These are phyloP conservation scores for Porphyridium purpureum DNA, from an alignment of 23 red algal genomes.

Conservation along the genomic window DNA sequence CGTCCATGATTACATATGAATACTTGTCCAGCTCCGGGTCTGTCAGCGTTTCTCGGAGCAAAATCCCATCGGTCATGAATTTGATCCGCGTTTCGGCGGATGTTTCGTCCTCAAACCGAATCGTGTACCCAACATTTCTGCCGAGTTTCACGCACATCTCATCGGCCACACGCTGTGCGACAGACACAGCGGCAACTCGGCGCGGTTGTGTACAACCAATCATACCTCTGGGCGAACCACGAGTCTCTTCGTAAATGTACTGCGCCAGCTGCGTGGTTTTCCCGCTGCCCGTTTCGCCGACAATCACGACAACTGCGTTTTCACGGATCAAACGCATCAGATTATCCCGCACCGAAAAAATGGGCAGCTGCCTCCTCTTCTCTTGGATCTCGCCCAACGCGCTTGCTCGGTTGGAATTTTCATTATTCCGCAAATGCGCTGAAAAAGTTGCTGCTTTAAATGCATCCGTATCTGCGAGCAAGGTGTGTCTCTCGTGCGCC, in stretches of 20 bases:
- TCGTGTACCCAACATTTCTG: slow-evolving; percentile 80
- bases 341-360: slow-evolving; percentile 43
- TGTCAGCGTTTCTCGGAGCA: slow-evolving; percentile 57
- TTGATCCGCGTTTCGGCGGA: slow-evolving; percentile 54
- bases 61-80: slow-evolving; percentile 96
- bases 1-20: slow-evolving; percentile 88
- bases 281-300: slow-evolving; percentile 89
- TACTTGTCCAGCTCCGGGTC: slow-evolving; percentile 59
- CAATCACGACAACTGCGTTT: slow-evolving; percentile 68
- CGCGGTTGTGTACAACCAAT: slow-evolving; percentile 96
- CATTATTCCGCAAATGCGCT: neutral
- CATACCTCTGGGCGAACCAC: slow-evolving; percentile 26
- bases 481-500: neutral
- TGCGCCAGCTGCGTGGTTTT: slow-evolving; percentile 95
- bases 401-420: neutral
- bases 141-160: slow-evolving; percentile 63
- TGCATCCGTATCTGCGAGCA: slow-evolving; percentile 6
- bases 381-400: slow-evolving; percentile 7
- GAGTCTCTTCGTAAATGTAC: slow-evolving; percentile 79
- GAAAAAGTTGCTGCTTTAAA: slow-evolving; percentile 22
- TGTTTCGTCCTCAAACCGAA: slow-evolving; percentile 91
- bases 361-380: slow-evolving; percentile 42
- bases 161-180: slow-evolving; percentile 73
- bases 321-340: slow-evolving; percentile 55
- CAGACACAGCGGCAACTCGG: slow-evolving; percentile 79